Evolutionary conservation across 2,329 filamentous ascomycete species (phyloP), one percentile per base, ranked within the genome.

Genomic region (Fusarium hainanense): DNA sequence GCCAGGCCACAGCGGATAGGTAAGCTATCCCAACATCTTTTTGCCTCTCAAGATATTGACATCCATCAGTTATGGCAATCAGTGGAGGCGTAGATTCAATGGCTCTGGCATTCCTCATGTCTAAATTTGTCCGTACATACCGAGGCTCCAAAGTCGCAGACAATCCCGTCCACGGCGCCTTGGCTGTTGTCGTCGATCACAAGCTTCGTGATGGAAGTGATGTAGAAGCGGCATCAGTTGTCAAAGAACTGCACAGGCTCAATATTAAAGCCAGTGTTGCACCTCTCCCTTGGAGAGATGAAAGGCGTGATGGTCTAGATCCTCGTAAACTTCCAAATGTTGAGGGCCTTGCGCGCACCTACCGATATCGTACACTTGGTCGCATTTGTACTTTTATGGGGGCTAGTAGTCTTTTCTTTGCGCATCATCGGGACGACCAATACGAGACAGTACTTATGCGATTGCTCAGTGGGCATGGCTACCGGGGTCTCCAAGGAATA

Each of bases 11-110:
- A 82, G 61, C 77, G 76, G 10, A 80, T 87, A 70, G 83, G 84
- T 85, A 76, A 59, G 81, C 27, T 28, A 23, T 20, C 16, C 20
- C 25, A 13, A 54, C 7, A 2, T 16, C 13, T 16, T 5, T 7
- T 7, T 10, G 9, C 7, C 27, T 14, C 34, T n/a, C 13, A 13
- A 32, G 42, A 49, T 14, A 11, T 37, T 57, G 37, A 54, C 48
- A 54, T 10, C 8, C 25, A 5, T 11, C 32, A 93, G 91, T 87
- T 56, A 82, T 98, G 63, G 96, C 94, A 18, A 84, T 98, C 66
- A 98, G 94, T 76, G 96, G 96, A 25, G 96, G 96, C 10, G 92
- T 96, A 41, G 96, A 99, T 79, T 98, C 95, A n/a, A 99, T 98
- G 94, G 95, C 95, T 28, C 84, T 99, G 64, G 93, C 94, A 58